Conservation (phyloP, 805 yeast species). For the Maudiozyma turicensis region DNA sequence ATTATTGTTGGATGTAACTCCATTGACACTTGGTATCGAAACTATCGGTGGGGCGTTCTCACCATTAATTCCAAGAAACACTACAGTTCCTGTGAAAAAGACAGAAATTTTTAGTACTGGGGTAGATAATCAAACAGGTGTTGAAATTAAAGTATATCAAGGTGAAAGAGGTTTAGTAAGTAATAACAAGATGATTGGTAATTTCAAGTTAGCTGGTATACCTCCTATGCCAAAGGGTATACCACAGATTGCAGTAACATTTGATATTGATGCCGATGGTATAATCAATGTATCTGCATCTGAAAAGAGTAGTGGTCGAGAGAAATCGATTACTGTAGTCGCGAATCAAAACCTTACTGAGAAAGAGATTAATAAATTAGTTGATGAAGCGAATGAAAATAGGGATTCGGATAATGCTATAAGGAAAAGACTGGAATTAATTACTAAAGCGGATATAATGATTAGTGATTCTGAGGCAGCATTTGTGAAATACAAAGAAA, state of each 20-base stretch:
- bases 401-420: conserved; percentile 50
- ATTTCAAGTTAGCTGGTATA: conserved; percentile 60
- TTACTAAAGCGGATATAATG: conserved; percentile 64
- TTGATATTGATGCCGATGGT: conserved; percentile 78
- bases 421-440: conserved; percentile 56
- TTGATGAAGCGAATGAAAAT: conserved; percentile 56
- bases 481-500: conserved; percentile 47
- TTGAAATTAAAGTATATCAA: conserved; percentile 67
- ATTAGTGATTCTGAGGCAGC: conserved; percentile 83
- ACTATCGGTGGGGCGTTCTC: conserved; percentile 79
- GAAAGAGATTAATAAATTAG: conserved; percentile 52
- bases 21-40: conserved; percentile 74
- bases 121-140: conserved; percentile 79
- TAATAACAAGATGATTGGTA: conserved; percentile 69
- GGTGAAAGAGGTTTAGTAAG: conserved; percentile 74
- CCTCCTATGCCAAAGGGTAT: conserved; percentile 72
- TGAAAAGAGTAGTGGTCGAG: conserved; percentile 71
- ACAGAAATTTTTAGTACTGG: conserved; percentile 73
- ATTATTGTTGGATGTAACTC: conserved; percentile 70
- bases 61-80: conserved; percentile 67
- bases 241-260: conserved; percentile 69
- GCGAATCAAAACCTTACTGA: conserved; percentile 63
- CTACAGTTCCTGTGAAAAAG: conserved; percentile 67
- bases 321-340: conserved; percentile 54
- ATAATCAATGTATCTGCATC: conserved; percentile 71